Percentiles rank a stretch among this genome's conserved stretches.
Conservation (phyloP, 306 rosid genomes). For the Castanospermum australe region DNA sequence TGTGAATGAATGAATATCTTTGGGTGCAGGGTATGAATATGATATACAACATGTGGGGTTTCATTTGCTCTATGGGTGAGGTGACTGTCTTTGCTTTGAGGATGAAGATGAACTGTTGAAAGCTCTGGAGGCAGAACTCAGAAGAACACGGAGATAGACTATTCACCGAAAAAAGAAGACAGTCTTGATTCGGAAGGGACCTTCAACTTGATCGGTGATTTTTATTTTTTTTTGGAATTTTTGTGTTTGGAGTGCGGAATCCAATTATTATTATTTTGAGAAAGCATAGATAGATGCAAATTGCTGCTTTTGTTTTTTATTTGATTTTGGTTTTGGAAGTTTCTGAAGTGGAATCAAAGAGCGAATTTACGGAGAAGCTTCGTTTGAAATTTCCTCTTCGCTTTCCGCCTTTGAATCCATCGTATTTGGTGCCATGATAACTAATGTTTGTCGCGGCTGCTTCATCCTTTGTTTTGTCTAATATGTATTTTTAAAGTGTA, state of each 20-base stretch:
- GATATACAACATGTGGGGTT: not conserved
- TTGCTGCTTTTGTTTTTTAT: not conserved
- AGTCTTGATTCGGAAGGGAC: not conserved
- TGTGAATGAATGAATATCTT: not conserved
- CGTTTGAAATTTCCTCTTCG: slow-evolving; percentile 23
- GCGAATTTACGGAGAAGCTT: not conserved
- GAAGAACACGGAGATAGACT: not conserved
- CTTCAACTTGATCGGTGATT: not conserved
- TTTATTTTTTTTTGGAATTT: not conserved
- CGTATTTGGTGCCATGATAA: not conserved
- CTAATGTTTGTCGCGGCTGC: not conserved
- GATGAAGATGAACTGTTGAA: not conserved
- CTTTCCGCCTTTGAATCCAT: slow-evolving; percentile 1
- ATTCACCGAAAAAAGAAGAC: not conserved
- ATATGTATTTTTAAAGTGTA: too few species aligned
- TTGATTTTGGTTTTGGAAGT: not conserved
- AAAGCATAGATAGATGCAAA: not conserved
- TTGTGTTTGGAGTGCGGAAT: not conserved
- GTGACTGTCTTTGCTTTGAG: too few species aligned
- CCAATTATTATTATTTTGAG: not conserved
- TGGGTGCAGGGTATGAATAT: slow-evolving; percentile 28
- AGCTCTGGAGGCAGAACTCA: not conserved
- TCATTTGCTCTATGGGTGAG: not conserved
- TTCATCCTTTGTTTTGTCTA: too few species aligned
- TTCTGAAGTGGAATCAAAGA: not conserved